phyloP scores from a whole-genome alignment of 805 yeast species.

The Blastobotrys muscicola region DNA sequence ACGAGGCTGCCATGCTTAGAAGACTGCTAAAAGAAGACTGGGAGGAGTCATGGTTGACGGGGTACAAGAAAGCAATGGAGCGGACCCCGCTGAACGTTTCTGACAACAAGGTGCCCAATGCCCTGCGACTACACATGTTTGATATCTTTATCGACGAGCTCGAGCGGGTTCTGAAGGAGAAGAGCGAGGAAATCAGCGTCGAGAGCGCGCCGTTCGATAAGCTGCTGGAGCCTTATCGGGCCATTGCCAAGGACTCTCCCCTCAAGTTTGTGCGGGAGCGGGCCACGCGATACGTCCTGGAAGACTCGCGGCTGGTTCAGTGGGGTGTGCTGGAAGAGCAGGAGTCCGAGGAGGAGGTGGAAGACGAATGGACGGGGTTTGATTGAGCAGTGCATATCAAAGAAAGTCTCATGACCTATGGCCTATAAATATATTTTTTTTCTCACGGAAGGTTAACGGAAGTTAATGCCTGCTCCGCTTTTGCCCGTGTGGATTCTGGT shows the following conservation, averaged over 20 bases:
- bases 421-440: too few species aligned
- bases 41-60: slow-evolving; percentile 38
- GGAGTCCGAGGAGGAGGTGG: slow-evolving; percentile 26
- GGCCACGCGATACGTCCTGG: slow-evolving; percentile 55
- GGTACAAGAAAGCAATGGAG: slow-evolving; percentile 36
- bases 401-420: background rate
- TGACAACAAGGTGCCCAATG: slow-evolving; percentile 52
- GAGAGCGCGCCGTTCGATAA: slow-evolving; percentile 42
- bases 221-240: slow-evolving; percentile 53
- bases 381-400: too few species aligned
- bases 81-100: slow-evolving; percentile 35
- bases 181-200: slow-evolving; percentile 26
- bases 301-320: slow-evolving; percentile 49
- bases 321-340: slow-evolving; percentile 43
- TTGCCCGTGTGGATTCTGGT: too few species aligned
- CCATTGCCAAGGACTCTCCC: slow-evolving; percentile 37
- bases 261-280: slow-evolving; percentile 58
- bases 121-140: slow-evolving; percentile 73
- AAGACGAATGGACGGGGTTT: slow-evolving; percentile 29
- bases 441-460: too few species aligned
- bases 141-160: slow-evolving; percentile 82
- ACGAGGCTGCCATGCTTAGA: slow-evolving; percentile 52
- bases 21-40: slow-evolving; percentile 47
- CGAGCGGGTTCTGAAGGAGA: slow-evolving; percentile 51
- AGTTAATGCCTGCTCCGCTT: too few species aligned